Evolutionary conservation across 345 rosid genomes (phyloP), one percentile per base, ranked within the genome.

Genomic region (Lumnitzera racemosa): DNA sequence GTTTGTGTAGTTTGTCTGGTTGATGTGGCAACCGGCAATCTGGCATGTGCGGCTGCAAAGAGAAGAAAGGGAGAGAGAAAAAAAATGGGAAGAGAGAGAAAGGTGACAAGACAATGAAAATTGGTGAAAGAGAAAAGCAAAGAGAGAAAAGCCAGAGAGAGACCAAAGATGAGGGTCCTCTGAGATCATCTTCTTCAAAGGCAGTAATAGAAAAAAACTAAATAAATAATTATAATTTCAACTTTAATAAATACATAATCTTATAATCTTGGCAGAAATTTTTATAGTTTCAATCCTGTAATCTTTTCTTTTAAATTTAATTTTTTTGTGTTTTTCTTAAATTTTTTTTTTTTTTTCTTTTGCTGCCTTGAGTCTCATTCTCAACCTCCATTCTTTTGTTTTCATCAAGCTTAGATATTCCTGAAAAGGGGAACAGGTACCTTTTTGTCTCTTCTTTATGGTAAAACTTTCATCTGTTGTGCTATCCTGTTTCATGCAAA

Each of bases 141-240:
- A 57, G 52, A 61, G 75, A 57, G 66, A 46, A 29, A 31, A 29
- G 47, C 5, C 25, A 2, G 17, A 23, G 49, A 16, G 55, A 43
- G 43, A 70, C 17, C 80, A 70, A 79, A 83, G 83, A 78, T 84
- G 84, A 75, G 61, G 77, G 78, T 70, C 74, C 86, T 84, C 89
- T 83, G 82, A 84, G 81, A 80, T 86, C 90, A 85, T 85, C 85
- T 24, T 15, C n/a, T 16, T 46, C 72, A 57, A 68, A 66, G 87
- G 84, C 83, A 79, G 86, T 69, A 71, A 66, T 63, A 69, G 77
- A 55, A 56, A 80, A 53, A 61, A 46, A 65, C 12, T 20, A 20
- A 20, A 20, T 20, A 20, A 57, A 23, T 55, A 46, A 41, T 24
- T 51, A 2, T 5, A 12, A 49, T 3, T 53, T 61, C 57, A 57